Evolutionary conservation across 257 asterid genomes (phyloP), one percentile per base, ranked within the genome.

Genomic region (Ophiorrhiza pumila): DNA sequence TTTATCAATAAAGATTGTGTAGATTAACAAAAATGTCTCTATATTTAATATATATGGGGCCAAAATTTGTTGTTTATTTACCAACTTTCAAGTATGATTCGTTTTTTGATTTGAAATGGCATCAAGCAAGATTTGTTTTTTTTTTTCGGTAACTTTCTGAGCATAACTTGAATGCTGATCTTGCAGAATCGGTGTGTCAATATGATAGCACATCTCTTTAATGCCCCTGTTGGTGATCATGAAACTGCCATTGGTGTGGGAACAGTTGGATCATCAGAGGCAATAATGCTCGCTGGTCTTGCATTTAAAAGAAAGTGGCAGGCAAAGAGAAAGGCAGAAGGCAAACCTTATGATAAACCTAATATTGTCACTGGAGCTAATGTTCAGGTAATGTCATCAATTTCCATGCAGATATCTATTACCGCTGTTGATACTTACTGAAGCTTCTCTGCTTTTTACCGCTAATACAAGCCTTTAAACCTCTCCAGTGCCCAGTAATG

Each of bases 241-340:
- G 93, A 87, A 65, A 75, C 81, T 0, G 96, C 93, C 17, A 25
- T 87, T 17, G 97, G 92, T n/a, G 96, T 89, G n/a, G 85, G 92
- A 29, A 91, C 96, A 1, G 89, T 91, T 45, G 96, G 97, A 59
- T 91, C 97, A 49, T 91, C 97, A 18, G 96, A 91, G 83, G 97
- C 91, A 31, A 89, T 89, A 71, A 91, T 91, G 97, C 93, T 91
- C 47, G 92, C 93, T 10, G 97, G 97, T 10, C 93, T 91, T 79
- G 93, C 97, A 77, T 89, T 91, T 62, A 91, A 91, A 66, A 86
- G 96, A 64, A 91, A 87, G 64, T 91, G 92, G 97, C 92, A 87
- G 72, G 87, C 88, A 0, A 91, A 74, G 80, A 89, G 87, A 56
- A 87, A 87, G 80, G 89, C 87, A 5, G 80, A 75, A 69, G 86